These are phyloP conservation scores for Exserohilum rostratum DNA, from an alignment of 2,329 filamentous ascomycete genomes.

Conservation along the genomic window DNA sequence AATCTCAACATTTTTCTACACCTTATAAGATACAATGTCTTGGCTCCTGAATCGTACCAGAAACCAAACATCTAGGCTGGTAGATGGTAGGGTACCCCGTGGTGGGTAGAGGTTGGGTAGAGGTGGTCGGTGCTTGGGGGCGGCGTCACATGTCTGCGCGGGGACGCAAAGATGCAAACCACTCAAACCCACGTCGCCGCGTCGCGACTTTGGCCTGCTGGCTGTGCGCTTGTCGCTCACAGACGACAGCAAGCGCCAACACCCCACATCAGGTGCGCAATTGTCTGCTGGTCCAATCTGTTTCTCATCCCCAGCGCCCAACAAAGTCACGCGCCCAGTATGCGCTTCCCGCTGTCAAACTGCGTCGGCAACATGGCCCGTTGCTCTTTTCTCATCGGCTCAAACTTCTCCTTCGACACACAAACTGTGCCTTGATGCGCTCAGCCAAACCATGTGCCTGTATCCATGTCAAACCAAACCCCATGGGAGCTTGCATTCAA, in stretches of 20 bases:
- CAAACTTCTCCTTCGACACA: conserved; percentile 19
- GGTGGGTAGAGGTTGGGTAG: too few relatives aligned
- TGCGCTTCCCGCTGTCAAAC: conserved; percentile 8
- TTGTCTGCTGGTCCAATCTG: conserved; percentile 12
- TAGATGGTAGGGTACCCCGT: too few relatives aligned
- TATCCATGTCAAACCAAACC: conserved; percentile 23
- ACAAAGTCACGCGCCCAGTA: conserved; percentile 12
- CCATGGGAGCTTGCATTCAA: conserved; percentile 22
- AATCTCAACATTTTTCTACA: too few relatives aligned
- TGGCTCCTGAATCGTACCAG: too few relatives aligned
- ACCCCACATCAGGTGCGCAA: conserved; percentile 33
- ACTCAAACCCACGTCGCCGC: conserved; percentile 32
- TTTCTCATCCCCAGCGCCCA: conserved; percentile 11
- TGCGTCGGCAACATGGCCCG: conserved; percentile 2
- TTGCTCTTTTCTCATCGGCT: conserved; percentile 4
- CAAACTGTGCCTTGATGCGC: conserved; percentile 14
- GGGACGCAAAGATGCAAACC: conserved; percentile 31
- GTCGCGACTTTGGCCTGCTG: conserved; percentile 25
- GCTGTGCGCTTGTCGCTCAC: conserved; percentile 27
- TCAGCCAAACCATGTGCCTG: conserved; percentile 22
- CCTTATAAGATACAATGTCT: too few relatives aligned
- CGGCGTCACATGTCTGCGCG: conserved; percentile 17
- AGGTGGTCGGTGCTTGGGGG: too few relatives aligned
- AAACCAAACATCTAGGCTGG: too few relatives aligned
- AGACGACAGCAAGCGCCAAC: conserved; percentile 39